Evolutionary conservation across 176 grass and related monocot species (phyloP).

Genomic region (Oryza rufipogon): DNA sequence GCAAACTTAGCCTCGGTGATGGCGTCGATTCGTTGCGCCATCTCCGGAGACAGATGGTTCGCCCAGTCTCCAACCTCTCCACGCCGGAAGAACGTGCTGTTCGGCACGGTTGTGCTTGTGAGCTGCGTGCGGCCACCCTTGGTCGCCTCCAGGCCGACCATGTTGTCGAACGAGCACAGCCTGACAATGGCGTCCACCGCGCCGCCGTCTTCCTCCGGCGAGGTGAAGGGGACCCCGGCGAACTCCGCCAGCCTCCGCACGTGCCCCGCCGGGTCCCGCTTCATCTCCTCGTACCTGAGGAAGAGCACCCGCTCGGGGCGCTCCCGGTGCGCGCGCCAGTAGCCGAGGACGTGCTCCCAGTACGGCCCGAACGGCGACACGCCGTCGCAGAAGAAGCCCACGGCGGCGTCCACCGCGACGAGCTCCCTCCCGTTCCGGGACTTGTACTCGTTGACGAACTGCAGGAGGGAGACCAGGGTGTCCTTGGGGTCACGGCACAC

Average conservation of each 20-base stretch:
- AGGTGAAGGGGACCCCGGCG: too few relatives aligned
- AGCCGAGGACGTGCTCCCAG: neutral
- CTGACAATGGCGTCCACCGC: too few relatives aligned
- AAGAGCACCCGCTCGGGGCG: conserved; percentile 3
- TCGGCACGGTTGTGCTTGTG: neutral
- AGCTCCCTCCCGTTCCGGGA: too few relatives aligned
- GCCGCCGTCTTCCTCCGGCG: too few relatives aligned
- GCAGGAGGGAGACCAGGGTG: too few relatives aligned
- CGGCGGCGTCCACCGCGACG: neutral
- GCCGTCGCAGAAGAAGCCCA: conserved; percentile 1
- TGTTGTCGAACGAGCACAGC: too few relatives aligned
- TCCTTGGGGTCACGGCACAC: too few relatives aligned
- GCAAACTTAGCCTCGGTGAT: too few relatives aligned
- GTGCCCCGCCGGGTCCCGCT: neutral
- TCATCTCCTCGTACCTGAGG: conserved; percentile 25
- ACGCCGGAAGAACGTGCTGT: conserved; percentile 10
- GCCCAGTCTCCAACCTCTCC: conserved; percentile 32
- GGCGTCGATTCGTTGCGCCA: neutral
- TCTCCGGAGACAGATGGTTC: conserved; percentile 37
- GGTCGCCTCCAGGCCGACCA: too few relatives aligned
- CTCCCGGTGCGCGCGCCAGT: neutral
- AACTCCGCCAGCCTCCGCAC: too few relatives aligned
- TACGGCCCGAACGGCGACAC: neutral
- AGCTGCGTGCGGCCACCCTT: too few relatives aligned
- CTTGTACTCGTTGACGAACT: too few relatives aligned